These are phyloP conservation scores for Aeschynomene evenia DNA, from an alignment of 306 rosid species.

Conservation along the genomic window DNA sequence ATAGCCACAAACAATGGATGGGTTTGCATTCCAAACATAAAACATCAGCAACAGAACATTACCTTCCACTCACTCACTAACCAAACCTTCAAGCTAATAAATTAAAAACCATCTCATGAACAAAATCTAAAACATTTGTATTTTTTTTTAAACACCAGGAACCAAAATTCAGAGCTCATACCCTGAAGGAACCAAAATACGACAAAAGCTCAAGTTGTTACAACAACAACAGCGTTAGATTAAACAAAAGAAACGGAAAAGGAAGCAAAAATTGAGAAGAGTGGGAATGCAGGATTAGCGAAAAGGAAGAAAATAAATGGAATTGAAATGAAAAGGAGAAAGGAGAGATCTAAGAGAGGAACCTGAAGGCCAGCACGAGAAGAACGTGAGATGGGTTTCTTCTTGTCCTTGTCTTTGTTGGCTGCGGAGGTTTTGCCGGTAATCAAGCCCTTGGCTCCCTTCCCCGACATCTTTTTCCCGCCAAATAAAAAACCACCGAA, in stretches of 20 bases:
- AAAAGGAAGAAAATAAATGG: neutral
- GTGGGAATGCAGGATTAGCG: neutral
- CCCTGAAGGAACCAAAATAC: neutral
- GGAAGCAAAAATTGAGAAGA: neutral
- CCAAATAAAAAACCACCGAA: slow-evolving; percentile 28
- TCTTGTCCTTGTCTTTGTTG: slow-evolving; percentile 72
- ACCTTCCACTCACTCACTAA: too few species aligned
- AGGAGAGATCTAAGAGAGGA: slow-evolving; percentile 26
- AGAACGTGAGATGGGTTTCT: slow-evolving; percentile 76
- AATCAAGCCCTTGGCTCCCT: slow-evolving; percentile 78
- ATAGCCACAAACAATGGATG: too few species aligned
- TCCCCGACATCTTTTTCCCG: slow-evolving; percentile 74
- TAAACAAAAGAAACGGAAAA: too few species aligned
- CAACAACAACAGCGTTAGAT: neutral
- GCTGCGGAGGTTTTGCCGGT: slow-evolving; percentile 53
- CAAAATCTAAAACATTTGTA: too few species aligned
- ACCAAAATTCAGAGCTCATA: too few species aligned
- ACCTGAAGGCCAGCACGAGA: slow-evolving; percentile 88
- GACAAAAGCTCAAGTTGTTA: neutral
- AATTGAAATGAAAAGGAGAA: neutral
- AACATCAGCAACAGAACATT: too few species aligned
- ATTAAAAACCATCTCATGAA: too few species aligned
- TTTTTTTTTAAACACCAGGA: too few species aligned
- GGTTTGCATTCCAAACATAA: too few species aligned
- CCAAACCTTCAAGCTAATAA: too few species aligned